phyloP scores from a whole-genome alignment of 2,329 filamentous ascomycete genomes.

The Fusarium oxysporum region DNA sequence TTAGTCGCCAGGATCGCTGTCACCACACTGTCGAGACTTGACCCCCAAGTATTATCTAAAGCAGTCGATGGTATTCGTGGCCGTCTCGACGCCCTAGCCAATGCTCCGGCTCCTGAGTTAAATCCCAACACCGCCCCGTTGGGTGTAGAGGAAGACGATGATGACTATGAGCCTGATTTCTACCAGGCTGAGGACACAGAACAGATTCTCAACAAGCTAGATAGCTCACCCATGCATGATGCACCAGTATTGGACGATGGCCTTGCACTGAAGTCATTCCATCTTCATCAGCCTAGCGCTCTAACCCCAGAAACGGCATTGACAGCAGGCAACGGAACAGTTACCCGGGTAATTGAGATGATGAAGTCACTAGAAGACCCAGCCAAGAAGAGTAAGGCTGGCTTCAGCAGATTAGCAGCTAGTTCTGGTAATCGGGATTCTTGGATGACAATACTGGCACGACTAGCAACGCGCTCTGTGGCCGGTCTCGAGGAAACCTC shows the following conservation, averaged over 20 bases:
- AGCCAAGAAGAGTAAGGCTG: conserved; percentile 72
- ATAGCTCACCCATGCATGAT: conserved; percentile 70
- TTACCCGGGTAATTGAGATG: conserved; percentile 82
- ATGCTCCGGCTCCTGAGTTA: conserved; percentile 58
- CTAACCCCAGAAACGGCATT: conserved; percentile 77
- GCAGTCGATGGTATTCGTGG: conserved; percentile 75
- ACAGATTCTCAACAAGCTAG: conserved; percentile 81
- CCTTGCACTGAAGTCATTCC: conserved; percentile 82
- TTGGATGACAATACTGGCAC: conserved; percentile 89
- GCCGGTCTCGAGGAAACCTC: conserved; percentile 73
- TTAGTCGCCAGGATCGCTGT: conserved; percentile 86
- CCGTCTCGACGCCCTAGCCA: conserved; percentile 60
- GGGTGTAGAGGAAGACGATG: conserved; percentile 82
- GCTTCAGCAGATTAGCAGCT: conserved; percentile 86
- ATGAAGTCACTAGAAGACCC: conserved; percentile 79
- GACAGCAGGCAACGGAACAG: conserved; percentile 79
- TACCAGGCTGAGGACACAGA: conserved; percentile 80
- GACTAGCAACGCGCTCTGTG: conserved; percentile 83
- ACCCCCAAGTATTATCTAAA: conserved; percentile 74
- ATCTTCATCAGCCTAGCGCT: conserved; percentile 79
- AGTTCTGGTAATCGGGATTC: conserved; percentile 87
- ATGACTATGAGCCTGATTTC: conserved; percentile 91
- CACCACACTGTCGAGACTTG: conserved; percentile 78
- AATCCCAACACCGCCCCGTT: conserved; percentile 70
- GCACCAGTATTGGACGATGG: conserved; percentile 49